phyloP scores from a whole-genome alignment of 1,139 yeast genomes.

The Suhomyces anneliseae region DNA sequence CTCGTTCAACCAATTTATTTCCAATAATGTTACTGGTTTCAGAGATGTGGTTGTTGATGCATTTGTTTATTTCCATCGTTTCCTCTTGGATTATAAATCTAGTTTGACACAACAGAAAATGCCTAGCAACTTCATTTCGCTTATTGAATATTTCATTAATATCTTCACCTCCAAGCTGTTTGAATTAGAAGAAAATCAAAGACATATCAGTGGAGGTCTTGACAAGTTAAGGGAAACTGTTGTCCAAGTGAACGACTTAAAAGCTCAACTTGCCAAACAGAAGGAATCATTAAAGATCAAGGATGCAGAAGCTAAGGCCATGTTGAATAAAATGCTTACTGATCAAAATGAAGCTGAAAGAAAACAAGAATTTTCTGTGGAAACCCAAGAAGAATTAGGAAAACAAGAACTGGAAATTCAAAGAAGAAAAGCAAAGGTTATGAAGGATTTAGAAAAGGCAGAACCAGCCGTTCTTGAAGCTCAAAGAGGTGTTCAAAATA shows the following conservation, averaged over 20 bases:
- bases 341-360: slow-evolving; percentile 94
- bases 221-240: slow-evolving; percentile 79
- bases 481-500: slow-evolving; percentile 81
- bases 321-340: slow-evolving; percentile 74
- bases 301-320: slow-evolving; percentile 66
- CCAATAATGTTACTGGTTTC: slow-evolving; percentile 23
- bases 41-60: slow-evolving; percentile 52
- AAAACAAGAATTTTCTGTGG: slow-evolving; percentile 80
- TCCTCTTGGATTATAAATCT: slow-evolving; percentile 14
- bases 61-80: slow-evolving; percentile 48
- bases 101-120: slow-evolving; percentile 26
- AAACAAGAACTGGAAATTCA: slow-evolving; percentile 65
- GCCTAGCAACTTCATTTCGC: slow-evolving; percentile 59
- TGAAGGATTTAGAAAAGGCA: slow-evolving; percentile 66
- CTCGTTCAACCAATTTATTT: slow-evolving; percentile 17
- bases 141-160: slow-evolving; percentile 48
- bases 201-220: slow-evolving; percentile 72
- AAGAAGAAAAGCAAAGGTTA: slow-evolving; percentile 54
- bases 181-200: slow-evolving; percentile 63
- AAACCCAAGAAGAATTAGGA: slow-evolving; percentile 68
- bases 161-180: slow-evolving; percentile 46
- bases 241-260: slow-evolving; percentile 64
- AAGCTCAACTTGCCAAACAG: slow-evolving; percentile 55
- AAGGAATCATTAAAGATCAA: slow-evolving; percentile 51
- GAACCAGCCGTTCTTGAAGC: slow-evolving; percentile 89